Conservation (phyloP, 1,284 basidiomycete genomes). For the Sanghuangporus weigelae region DNA sequence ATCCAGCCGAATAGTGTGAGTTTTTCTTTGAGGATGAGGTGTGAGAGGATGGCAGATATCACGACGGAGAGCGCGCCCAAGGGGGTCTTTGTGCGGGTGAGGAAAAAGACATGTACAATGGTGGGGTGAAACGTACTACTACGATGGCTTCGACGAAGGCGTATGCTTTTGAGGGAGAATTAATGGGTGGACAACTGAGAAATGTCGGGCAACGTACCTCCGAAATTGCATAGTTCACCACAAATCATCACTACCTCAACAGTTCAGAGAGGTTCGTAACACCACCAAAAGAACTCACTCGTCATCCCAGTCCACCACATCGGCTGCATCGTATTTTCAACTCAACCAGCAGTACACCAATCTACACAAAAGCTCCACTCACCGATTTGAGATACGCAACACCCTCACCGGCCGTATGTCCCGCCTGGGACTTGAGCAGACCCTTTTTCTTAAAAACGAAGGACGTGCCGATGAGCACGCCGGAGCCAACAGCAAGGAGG, state of each 20-base stretch:
- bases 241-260: conserved; percentile 64
- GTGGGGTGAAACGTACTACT: conserved; percentile 50
- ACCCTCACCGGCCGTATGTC: conserved; percentile 79
- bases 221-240: conserved; percentile 81
- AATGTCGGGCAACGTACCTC: conserved; percentile 41
- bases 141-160: conserved; percentile 88
- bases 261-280: not conserved
- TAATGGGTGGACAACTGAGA: conserved; percentile 18
- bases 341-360: not conserved
- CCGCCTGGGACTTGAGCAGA: conserved; percentile 64
- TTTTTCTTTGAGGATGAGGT: conserved; percentile 89
- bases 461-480: conserved; percentile 88
- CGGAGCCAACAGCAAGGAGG: conserved; percentile 77
- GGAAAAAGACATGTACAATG: conserved; percentile 16
- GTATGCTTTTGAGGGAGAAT: conserved; percentile 52
- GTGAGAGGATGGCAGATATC: conserved; percentile 89
- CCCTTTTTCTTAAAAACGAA: conserved; percentile 98
- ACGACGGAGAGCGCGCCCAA: conserved; percentile 96
- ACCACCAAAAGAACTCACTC: conserved; percentile 39
- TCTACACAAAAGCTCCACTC: conserved; percentile 27
- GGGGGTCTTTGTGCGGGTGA: conserved; percentile 59
- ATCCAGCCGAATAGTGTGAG: conserved; percentile 92
- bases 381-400: conserved; percentile 92
- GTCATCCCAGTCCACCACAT: conserved; percentile 89
- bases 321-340: conserved; percentile 33